Percentiles rank a stretch among this genome's conserved stretches.
phyloP scores from a whole-genome alignment of 2,329 filamentous ascomycete genomes.

The Sclerotinia minor region DNA sequence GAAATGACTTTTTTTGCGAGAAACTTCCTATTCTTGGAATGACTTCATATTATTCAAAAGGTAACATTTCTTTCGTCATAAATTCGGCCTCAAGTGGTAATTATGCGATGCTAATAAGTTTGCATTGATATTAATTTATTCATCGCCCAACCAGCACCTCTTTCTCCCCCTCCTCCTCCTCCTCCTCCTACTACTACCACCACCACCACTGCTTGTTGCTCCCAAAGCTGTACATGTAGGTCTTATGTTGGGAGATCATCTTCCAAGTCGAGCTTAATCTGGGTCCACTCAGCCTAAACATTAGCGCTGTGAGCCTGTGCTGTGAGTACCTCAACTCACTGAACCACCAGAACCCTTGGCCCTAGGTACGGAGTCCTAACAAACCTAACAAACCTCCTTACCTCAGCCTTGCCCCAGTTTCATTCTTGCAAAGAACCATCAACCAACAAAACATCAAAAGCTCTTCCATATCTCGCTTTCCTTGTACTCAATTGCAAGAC shows the following conservation, averaged over 20 bases:
- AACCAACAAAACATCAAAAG: conserved; percentile 19
- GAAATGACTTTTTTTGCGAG: not conserved
- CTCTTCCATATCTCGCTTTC: conserved; percentile 8
- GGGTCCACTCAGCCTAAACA: conserved; percentile 20
- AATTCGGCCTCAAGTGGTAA: not conserved
- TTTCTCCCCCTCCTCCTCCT: too few species aligned
- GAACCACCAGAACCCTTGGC: not conserved
- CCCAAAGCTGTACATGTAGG: not conserved
- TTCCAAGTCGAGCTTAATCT: conserved; percentile 17
- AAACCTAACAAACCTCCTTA: conserved; percentile 10
- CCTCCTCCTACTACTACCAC: too few species aligned
- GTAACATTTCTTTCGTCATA: not conserved
- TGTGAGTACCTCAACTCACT: not conserved
- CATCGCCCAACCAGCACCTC: too few species aligned
- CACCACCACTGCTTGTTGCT: too few species aligned
- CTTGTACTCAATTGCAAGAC: not conserved
- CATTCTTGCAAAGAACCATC: not conserved
- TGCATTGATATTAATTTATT: not conserved
- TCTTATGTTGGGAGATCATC: conserved; percentile 3
- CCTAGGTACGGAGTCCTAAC: not conserved
- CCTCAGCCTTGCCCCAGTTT: conserved; percentile 7
- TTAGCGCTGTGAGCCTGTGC: conserved; percentile 5
- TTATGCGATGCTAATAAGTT: not conserved
- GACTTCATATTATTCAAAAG: too few species aligned
- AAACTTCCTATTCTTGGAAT: not conserved